Base-by-base conservation (phyloP, 352 stramenopile genomes). In the Phytophthora sp. region DNA sequence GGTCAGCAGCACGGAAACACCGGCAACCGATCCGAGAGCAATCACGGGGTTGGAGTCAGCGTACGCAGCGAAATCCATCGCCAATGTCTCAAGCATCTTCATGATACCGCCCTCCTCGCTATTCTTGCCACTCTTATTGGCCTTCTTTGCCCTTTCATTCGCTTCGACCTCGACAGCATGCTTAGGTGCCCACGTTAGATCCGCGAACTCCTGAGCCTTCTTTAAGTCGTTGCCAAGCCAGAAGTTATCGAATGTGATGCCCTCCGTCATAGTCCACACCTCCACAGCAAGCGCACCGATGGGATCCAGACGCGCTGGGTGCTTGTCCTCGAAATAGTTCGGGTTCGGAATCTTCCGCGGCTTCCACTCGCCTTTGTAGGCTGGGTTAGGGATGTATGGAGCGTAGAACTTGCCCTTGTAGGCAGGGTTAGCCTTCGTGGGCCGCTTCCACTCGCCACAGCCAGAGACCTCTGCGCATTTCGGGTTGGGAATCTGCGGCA, bases 361-460 rank as follows among this genome's bases (percentile, higher is more conserved):
- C 26, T 67, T 67, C 94, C 93, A 98, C 52, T 89, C 79, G 43
- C 92, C 92, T 67, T 95, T 96, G 77, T 97, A 98, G 17, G 77
- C 87, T 5, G 95, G 94, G 70, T 98, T 98, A 21, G 81, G 77
- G 34, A 98, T 96, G 34, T 96, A 77, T 17, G 92, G 92, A 2
- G 93, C 73, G 24, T 77, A 67, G 88, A 95, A 98, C 73, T 96
- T 97, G 55, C 95, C 95, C 74, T 97, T 96, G 77, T 96, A 98
- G 5, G 50, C 73, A 6, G 95, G 95, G 65, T 98, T 98, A 2
- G 66, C 31, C 54, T 96, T 98, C 4, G 82, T 90, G 1, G 94
- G 91, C 21, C 70, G 77, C 42, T 81, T 77, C 95, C 95, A 98
- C 62, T 88, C 66, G n/a, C 95, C 95, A 56, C 94, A 98, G n/a